Base-by-base conservation (phyloP, 768 basidiomycete species). In the Lactarius vividus region DNA sequence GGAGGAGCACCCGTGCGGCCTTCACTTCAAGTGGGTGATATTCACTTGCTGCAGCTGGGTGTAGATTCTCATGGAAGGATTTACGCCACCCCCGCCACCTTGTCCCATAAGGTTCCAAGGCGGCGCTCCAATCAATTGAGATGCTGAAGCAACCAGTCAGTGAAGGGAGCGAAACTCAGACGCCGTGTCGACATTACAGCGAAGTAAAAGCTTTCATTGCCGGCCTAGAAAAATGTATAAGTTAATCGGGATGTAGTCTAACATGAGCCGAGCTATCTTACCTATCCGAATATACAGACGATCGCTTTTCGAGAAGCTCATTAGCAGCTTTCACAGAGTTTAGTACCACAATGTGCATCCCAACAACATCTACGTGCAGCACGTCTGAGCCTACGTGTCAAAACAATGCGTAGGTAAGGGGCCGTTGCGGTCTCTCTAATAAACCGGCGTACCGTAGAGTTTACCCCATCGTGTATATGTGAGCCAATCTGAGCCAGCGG, bases 61-160 rank as follows among this genome's bases (percentile, higher is more conserved):
- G 77, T 64, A 83, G 80, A 62, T 82, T 75, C 63, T 79, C 73
- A 46, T 78, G 77, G 65, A 83, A 80, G 6, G 78, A 52, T 15
- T 77, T 75, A 15, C 83, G 77, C n/a, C 77, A 76, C 7, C 75
- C 73, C 52, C 75, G 78, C 82, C 82, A 82, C 16, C 28, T 49
- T 40, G 77, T 73, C 40, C 79, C 79, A 57, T 83, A 82, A 3
- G 74, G 74, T 75, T 80, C 75, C 54, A 77, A 70, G 1, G 76
- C 77, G 54, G 81, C 75, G 55, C 76, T 72, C 76, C 78, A 81
- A 29, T 74, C 75, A 71, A 77, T 79, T 6, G 79, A 79, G 74
- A 81, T 79, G 33, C 81, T 81, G 16, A 13, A 11, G n/a, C n/a
- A 16, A 35, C 4, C 29, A 11, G 55, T 63, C n/a, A 57, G 62